Evolutionary conservation across 2,329 filamentous ascomycete genomes (phyloP).

Genomic region (Alternaria dauci): DNA sequence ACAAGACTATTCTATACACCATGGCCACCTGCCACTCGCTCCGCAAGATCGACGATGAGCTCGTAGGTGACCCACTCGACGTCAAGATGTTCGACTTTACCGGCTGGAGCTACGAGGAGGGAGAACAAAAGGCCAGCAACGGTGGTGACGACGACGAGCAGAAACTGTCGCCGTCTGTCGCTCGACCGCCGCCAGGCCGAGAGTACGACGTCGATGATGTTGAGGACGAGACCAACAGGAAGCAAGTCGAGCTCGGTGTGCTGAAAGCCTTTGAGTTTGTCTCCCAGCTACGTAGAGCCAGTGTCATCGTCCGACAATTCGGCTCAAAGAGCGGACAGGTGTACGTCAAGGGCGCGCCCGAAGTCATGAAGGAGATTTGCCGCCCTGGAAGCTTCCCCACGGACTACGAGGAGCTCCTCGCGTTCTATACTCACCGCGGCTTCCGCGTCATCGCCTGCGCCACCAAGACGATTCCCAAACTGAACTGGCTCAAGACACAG

Average conservation of each 20-base stretch:
- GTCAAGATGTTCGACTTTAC: slow-evolving; percentile 99
- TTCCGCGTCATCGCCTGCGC: slow-evolving; percentile 97
- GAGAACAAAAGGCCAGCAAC: slow-evolving; percentile 68
- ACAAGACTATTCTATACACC: slow-evolving; percentile 81
- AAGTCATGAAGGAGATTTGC: slow-evolving; percentile 96
- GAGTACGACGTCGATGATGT: slow-evolving; percentile 66
- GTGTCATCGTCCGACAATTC: slow-evolving; percentile 89
- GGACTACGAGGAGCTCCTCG: slow-evolving; percentile 89
- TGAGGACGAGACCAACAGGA: slow-evolving; percentile 54
- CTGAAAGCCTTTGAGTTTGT: slow-evolving; percentile 94
- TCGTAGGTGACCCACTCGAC: slow-evolving; percentile 92
- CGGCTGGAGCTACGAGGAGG: slow-evolving; percentile 90
- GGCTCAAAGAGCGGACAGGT: slow-evolving; percentile 84
- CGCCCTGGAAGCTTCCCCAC: slow-evolving; percentile 80
- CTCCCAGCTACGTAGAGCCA: slow-evolving; percentile 88
- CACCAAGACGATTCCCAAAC: slow-evolving; percentile 82
- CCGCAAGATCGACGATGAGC: slow-evolving; percentile 82
- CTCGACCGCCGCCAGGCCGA: slow-evolving; percentile 74
- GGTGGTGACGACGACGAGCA: slow-evolving; percentile 77
- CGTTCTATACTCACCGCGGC: slow-evolving; percentile 92
- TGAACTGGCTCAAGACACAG: slow-evolving; percentile 93
- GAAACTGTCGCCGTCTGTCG: slow-evolving; percentile 85
- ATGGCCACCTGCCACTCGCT: slow-evolving; percentile 99
- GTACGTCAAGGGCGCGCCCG: slow-evolving; percentile 95
- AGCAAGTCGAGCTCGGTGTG: slow-evolving; percentile 83